A percentile compares a stretch with the other conserved stretches of the same genome.
Conservation (phyloP, 2,329 filamentous ascomycete species). For the Exophiala xenobiotica region DNA sequence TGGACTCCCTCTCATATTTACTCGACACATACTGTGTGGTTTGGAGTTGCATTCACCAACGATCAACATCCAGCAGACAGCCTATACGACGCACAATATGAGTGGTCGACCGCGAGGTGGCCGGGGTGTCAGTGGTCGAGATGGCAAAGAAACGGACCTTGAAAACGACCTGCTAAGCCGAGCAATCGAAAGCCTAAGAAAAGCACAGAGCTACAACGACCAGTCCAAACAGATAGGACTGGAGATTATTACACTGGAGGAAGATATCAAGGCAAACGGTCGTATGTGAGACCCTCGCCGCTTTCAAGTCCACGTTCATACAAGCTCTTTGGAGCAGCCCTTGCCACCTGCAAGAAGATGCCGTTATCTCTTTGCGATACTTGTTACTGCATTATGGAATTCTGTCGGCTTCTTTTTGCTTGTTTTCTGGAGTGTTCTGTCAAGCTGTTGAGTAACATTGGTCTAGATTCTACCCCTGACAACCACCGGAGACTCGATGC, state of each 20-base stretch:
- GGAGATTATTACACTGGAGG: constrained; percentile 43
- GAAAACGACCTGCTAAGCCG: constrained; percentile 28
- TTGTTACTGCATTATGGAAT: not conserved
- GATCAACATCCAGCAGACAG: too few relatives aligned
- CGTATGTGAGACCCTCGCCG: constrained; percentile 31
- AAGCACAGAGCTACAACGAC: constrained; percentile 29
- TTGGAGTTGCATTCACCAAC: too few relatives aligned
- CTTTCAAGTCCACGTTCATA: not conserved
- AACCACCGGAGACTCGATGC: constrained; percentile 40
- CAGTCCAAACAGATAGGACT: constrained; percentile 34
- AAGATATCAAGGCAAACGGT: constrained; percentile 47
- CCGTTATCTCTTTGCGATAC: not conserved
- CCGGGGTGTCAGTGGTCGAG: constrained; percentile 24
- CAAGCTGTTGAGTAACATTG: not conserved
- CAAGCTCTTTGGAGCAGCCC: too few relatives aligned
- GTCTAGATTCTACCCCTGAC: constrained; percentile 24
- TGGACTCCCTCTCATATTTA: too few relatives aligned
- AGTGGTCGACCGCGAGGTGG: constrained; percentile 25
- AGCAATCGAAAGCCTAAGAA: constrained; percentile 26
- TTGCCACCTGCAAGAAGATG: not conserved
- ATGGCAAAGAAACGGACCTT: constrained; percentile 28
- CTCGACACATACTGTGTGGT: too few relatives aligned
- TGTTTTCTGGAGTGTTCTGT: not conserved
- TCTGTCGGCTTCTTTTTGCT: constrained; percentile 2
- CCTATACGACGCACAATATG: constrained; percentile 14